A percentile compares a stretch with the other conserved stretches of the same genome.
phyloP scores from a whole-genome alignment of 78 protist genomes.

The Capsaspora owczarzaki region DNA sequence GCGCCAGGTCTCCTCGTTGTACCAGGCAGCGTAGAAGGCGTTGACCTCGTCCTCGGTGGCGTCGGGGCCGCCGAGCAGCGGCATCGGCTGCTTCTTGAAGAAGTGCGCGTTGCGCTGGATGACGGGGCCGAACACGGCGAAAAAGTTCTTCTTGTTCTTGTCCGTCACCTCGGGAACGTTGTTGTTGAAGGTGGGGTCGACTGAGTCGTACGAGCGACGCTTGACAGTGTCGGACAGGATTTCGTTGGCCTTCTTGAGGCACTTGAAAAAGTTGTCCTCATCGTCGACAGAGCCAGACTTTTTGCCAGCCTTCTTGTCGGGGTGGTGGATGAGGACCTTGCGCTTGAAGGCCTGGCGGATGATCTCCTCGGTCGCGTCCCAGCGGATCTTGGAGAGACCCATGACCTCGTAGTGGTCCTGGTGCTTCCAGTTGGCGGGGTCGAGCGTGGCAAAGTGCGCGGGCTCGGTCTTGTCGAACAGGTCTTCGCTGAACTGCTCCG shows the following conservation, averaged over 20 bases:
- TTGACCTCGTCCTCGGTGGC: slow-evolving; percentile 50
- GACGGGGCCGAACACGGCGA: slow-evolving; percentile 41
- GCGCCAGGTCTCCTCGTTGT: slow-evolving; percentile 73
- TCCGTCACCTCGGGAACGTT: slow-evolving; percentile 30
- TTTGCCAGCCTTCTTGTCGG: slow-evolving; percentile 52
- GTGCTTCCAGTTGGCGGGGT: slow-evolving; percentile 33
- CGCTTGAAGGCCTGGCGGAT: slow-evolving; percentile 54
- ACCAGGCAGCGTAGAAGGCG: slow-evolving; percentile 76
- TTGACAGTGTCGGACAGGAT: slow-evolving; percentile 42
- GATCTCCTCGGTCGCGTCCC: slow-evolving; percentile 68
- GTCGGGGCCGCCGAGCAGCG: slow-evolving; percentile 46
- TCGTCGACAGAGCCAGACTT: slow-evolving; percentile 16
- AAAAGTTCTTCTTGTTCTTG: slow-evolving; percentile 37
- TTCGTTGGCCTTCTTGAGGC: slow-evolving; percentile 58
- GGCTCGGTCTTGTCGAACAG: slow-evolving; percentile 25
- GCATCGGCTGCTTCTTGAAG: slow-evolving; percentile 42
- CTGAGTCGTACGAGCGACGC: slow-evolving; percentile 72
- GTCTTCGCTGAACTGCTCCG: no score
- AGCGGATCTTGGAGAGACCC: slow-evolving; percentile 57
- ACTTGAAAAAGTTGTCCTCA: slow-evolving; percentile 63
- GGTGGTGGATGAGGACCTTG: slow-evolving; percentile 65
- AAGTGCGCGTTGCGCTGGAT: slow-evolving; percentile 41
- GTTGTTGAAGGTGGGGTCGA: slow-evolving; percentile 71
- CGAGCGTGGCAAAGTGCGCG: not conserved
- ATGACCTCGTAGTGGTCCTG: slow-evolving; percentile 68